These are phyloP conservation scores for Carex littledalei DNA, from an alignment of 176 grass and related monocot genomes.

Conservation along the genomic window DNA sequence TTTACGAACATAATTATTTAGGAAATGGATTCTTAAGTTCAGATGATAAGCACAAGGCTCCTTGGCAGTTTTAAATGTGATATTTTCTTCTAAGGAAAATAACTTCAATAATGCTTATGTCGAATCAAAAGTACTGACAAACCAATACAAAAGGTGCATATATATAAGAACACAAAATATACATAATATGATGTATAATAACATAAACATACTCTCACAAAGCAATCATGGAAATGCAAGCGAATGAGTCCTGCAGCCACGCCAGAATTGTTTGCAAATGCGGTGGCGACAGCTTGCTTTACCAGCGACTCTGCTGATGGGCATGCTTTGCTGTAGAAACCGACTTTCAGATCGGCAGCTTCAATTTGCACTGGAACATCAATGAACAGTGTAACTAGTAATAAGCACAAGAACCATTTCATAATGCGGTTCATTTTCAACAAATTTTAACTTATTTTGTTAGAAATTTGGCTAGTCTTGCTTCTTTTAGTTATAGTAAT, in stretches of 20 bases:
- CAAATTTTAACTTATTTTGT: neutral
- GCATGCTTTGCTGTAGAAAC: slow-evolving; percentile 58
- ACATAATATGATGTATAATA: neutral
- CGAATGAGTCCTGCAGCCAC: slow-evolving; percentile 63
- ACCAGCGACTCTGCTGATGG: slow-evolving; percentile 56
- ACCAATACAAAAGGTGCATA: neutral
- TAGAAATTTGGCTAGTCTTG: neutral
- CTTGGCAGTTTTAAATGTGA: neutral
- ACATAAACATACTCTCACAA: slow-evolving; percentile 39
- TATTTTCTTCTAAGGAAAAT: neutral
- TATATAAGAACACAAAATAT: neutral
- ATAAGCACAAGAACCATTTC: neutral
- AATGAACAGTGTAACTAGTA: neutral
- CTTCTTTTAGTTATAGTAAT: neutral
- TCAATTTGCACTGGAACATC: neutral
- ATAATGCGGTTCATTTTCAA: neutral
- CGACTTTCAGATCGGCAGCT: slow-evolving; percentile 27
- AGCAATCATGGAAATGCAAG: slow-evolving; percentile 81
- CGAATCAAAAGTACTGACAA: neutral
- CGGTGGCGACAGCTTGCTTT: slow-evolving; percentile 42
- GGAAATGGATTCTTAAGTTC: neutral
- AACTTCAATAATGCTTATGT: neutral
- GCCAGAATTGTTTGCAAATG: slow-evolving; percentile 52
- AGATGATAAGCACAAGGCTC: neutral
- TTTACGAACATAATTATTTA: neutral